These are phyloP conservation scores for Rhamnella rubrinervis DNA, from an alignment of 331 rosid species.

Conservation along the genomic window DNA sequence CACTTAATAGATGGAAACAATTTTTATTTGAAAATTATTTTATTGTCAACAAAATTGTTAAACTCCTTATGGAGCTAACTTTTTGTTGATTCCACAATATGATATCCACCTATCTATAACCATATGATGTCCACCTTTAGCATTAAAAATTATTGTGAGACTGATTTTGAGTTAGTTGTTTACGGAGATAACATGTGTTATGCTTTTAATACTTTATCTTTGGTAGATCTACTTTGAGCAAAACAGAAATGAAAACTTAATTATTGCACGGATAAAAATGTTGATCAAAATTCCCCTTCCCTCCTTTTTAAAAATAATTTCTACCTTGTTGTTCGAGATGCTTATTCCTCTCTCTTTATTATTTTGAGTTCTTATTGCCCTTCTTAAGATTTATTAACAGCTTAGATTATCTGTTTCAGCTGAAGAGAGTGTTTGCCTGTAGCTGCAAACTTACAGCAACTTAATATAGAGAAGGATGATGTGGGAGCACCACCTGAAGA, in stretches of 20 bases:
- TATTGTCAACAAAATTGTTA: too few species aligned
- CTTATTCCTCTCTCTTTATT: not conserved
- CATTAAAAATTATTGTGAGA: too few species aligned
- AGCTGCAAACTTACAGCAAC: constrained; percentile 68
- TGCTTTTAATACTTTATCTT: too few species aligned
- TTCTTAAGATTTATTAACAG: not conserved
- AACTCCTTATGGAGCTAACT: too few species aligned
- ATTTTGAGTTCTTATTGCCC: constrained; percentile 1
- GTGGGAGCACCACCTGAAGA: constrained; percentile 61
- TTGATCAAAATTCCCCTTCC: not conserved
- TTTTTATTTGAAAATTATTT: too few species aligned
- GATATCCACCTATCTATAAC: too few species aligned
- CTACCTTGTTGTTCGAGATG: not conserved
- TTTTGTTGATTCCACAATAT: too few species aligned
- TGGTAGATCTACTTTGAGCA: too few species aligned
- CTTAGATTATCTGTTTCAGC: constrained; percentile 33
- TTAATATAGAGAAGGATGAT: constrained; percentile 62
- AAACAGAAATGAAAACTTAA: not conserved
- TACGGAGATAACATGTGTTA: too few species aligned
- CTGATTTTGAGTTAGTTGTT: too few species aligned
- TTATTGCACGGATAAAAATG: not conserved
- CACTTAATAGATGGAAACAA: too few species aligned
- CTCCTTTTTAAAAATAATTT: not conserved
- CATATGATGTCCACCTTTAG: too few species aligned
- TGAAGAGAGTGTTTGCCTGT: constrained; percentile 68